phyloP scores from a whole-genome alignment of 352 stramenopile species.

The Aphanomyces euteiches region DNA sequence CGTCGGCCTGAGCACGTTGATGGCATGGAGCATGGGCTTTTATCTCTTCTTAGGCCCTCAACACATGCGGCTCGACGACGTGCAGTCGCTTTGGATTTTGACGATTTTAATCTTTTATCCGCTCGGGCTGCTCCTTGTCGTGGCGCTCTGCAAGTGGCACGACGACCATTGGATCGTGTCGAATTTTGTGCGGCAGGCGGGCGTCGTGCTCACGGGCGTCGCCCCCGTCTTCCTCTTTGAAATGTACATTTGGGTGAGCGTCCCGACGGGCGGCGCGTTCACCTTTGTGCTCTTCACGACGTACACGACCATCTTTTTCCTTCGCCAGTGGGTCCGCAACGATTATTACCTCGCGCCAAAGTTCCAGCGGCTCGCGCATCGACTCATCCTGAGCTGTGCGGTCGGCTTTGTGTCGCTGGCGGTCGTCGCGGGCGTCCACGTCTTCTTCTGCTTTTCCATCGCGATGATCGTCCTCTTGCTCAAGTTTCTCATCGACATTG shows the following conservation, averaged over 20 bases:
- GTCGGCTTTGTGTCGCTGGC: conserved; percentile 41
- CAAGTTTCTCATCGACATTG: conserved; percentile 61
- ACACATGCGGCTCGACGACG: conserved; percentile 52
- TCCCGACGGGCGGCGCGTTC: conserved; percentile 52
- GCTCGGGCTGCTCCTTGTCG: conserved; percentile 63
- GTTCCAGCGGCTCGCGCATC: conserved; percentile 52
- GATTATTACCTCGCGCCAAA: conserved; percentile 68
- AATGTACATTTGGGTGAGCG: conserved; percentile 65
- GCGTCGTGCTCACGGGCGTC: conserved; percentile 38
- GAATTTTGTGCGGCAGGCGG: conserved; percentile 40
- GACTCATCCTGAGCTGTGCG: conserved; percentile 43
- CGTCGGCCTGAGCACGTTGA: conserved; percentile 47
- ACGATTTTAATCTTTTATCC: conserved; percentile 78
- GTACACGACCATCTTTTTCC: conserved; percentile 50
- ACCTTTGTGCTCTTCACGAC: conserved; percentile 44
- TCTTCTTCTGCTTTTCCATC: conserved; percentile 85
- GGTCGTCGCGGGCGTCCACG: conserved; percentile 49
- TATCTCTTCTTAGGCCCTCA: conserved; percentile 69
- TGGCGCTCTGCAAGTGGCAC: conserved; percentile 73
- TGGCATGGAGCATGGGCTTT: conserved; percentile 67
- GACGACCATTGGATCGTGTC: conserved; percentile 68
- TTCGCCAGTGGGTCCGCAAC: conserved; percentile 83
- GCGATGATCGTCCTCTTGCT: conserved; percentile 79
- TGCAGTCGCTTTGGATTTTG: conserved; percentile 72
- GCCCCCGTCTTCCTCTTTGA: conserved; percentile 71